Evolutionary conservation across 495 filamentous ascomycete genomes (phyloP).

Genomic region (Penicillium canescens): DNA sequence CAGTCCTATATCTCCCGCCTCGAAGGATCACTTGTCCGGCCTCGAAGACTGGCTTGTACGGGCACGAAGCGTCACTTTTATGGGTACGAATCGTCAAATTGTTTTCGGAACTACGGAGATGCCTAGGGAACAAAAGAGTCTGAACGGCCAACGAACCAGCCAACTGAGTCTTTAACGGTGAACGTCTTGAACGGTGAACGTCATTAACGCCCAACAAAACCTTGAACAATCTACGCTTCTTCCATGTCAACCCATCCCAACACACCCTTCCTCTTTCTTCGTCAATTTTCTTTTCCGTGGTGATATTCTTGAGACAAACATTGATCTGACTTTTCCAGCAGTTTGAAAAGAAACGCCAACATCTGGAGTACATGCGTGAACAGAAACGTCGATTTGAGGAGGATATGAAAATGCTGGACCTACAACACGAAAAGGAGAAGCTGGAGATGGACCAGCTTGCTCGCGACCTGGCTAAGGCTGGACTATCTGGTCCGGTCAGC

Average conservation of each 20-base stretch:
- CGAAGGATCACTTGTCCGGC: too few species aligned
- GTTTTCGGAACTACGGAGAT: too few species aligned
- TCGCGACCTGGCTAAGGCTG: constrained; percentile 66
- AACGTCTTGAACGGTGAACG: too few species aligned
- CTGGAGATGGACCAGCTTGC: constrained; percentile 80
- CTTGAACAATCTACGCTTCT: neutral
- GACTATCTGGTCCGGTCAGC: constrained; percentile 71
- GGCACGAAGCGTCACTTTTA: too few species aligned
- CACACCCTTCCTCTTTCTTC: neutral
- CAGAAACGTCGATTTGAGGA: constrained; percentile 82
- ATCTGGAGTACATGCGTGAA: constrained; percentile 82
- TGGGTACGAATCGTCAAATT: too few species aligned
- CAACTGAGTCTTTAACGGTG: too few species aligned
- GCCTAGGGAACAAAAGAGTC: too few species aligned
- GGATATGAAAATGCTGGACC: constrained; percentile 82
- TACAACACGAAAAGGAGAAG: constrained; percentile 77
- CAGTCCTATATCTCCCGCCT: too few species aligned
- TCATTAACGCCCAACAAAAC: neutral
- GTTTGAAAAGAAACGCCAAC: constrained; percentile 89
- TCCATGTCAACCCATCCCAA: neutral
- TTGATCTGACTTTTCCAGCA: constrained; percentile 41
- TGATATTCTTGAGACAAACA: neutral
- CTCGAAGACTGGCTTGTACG: too few species aligned
- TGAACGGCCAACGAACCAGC: too few species aligned
- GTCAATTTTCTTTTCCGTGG: too few species aligned